Evolutionary conservation across 1,139 yeast species (phyloP), one percentile per base, ranked within the genome.

Genomic region (Geotrichum fermentans): DNA sequence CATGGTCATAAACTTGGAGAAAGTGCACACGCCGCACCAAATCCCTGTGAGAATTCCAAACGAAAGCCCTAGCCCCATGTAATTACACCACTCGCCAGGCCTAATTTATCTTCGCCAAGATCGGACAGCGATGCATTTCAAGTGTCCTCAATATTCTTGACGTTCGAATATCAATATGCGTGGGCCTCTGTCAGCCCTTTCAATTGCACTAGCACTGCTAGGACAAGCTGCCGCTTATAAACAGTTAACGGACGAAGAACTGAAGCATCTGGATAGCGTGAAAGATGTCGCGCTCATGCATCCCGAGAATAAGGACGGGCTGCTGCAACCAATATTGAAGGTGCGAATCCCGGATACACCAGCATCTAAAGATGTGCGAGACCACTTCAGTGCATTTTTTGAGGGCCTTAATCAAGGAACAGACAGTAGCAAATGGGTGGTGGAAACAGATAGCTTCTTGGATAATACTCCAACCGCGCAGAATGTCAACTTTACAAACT

Each of bases 271-370:
- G 4, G 38, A 17, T 17, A 16, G n/a, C n/a, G 34, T 11, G 13
- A 34, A 34, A 16, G 38, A 34, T 16, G 13, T n/a, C 8, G 17
- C 6, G 11, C 38, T n/a, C 20, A 10, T 34, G 13, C 38, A 40
- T 32, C 43, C 43, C 11, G 21, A 14, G 18, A 60, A 62, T 45
- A 41, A 50, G 6, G 41, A 52, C 3, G 64, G 65, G 3, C 52
- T 58, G 18, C 57, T 68, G 18, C 58, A 58, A 26, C 72, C 72
- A 3, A 59, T 68, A 6, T 51, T 68, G 26, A 60, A 58, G 20
- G 66, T 66, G 6, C 58, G 83, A 36, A 58, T 65, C 0, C 79
- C 82, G 0, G 81, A 79, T 0, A 68, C 78, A 1, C 57, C 60
- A 5, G 74, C 69, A 4, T 72, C 78, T 0, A 34, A 50, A 3